Percentiles rank a stretch among this genome's conserved stretches.
Evolutionary conservation across 306 rosid genomes (phyloP).

Genomic region (Dalbergia oliveri): DNA sequence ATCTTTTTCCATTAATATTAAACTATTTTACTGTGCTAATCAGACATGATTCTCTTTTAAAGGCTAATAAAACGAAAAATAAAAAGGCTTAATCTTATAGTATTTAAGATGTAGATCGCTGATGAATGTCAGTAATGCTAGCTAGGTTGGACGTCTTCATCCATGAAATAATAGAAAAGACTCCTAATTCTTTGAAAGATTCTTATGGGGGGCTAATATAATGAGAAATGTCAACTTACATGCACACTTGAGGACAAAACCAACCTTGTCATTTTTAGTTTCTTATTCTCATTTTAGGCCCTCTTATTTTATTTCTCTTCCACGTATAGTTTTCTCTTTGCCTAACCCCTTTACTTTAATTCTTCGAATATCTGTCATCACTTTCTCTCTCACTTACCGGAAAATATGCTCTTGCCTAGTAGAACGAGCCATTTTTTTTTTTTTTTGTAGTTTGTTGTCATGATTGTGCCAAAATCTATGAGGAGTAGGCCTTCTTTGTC

Average conservation of each 20-base stretch:
- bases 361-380: constrained; percentile 36
- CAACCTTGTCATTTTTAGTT: constrained; percentile 10
- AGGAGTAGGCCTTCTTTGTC: constrained; percentile 11
- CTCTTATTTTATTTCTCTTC: neutral
- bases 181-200: constrained; percentile 48
- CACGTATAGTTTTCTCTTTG: constrained; percentile 5
- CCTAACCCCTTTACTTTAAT: constrained; percentile 18
- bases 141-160: constrained; percentile 49
- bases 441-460: neutral
- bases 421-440: neutral
- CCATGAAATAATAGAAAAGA: constrained; percentile 41
- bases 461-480: constrained; percentile 5
- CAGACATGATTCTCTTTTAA: constrained; percentile 49
- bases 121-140: constrained; percentile 33
- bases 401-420: constrained; percentile 15
- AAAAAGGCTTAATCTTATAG: neutral
- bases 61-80: constrained; percentile 5
- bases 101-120: constrained; percentile 32
- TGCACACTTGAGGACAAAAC: constrained; percentile 44
- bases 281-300: constrained; percentile 26
- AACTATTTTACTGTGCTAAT: neutral
- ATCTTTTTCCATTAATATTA: no score
- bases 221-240: constrained; percentile 42
- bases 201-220: constrained; percentile 39
- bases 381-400: constrained; percentile 11